A percentile compares a stretch with the other conserved stretches of the same genome.
Conservation (phyloP, 108 stramenopile species). For the Fistulifera solaris region DNA sequence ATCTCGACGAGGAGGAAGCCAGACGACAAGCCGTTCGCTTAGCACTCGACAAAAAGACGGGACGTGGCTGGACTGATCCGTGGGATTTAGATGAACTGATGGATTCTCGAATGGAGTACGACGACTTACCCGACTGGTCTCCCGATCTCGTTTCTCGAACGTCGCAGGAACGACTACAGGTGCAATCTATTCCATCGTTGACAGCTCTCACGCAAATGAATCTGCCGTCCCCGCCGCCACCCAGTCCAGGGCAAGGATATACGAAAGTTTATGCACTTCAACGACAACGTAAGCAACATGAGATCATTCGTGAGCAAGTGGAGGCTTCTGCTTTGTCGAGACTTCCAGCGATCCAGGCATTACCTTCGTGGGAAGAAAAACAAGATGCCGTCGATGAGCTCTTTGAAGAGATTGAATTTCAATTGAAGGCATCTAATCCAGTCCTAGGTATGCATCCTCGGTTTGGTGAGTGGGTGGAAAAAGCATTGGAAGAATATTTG, state of each 20-base stretch:
- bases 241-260: conserved; percentile 39
- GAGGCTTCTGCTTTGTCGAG: conserved; percentile 27
- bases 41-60: conserved; percentile 38
- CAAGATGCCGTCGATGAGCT: conserved; percentile 67
- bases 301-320: conserved; percentile 27
- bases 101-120: conserved; percentile 10
- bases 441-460: conserved; percentile 49
- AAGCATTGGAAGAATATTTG: conserved; percentile 54
- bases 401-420: conserved; percentile 55
- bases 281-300: conserved; percentile 21
- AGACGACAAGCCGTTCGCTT: conserved; percentile 31
- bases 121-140: conserved; percentile 68
- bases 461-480: conserved; percentile 53
- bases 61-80: conserved; percentile 31
- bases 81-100: conserved; percentile 7
- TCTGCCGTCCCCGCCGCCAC: conserved; percentile 29
- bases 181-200: conserved; percentile 49
- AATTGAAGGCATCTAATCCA: conserved; percentile 33
- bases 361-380: conserved; percentile 38
- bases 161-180: conserved; percentile 55
- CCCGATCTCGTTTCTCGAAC: conserved; percentile 45
- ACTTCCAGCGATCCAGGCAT: conserved; percentile 28
- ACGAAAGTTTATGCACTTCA: conserved; percentile 38
- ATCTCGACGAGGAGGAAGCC: conserved; percentile 12
- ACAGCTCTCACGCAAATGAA: conserved; percentile 29